Evolutionary conservation across 2,329 filamentous ascomycete species (phyloP).

Genomic region (Rasamsonia emersonii): DNA sequence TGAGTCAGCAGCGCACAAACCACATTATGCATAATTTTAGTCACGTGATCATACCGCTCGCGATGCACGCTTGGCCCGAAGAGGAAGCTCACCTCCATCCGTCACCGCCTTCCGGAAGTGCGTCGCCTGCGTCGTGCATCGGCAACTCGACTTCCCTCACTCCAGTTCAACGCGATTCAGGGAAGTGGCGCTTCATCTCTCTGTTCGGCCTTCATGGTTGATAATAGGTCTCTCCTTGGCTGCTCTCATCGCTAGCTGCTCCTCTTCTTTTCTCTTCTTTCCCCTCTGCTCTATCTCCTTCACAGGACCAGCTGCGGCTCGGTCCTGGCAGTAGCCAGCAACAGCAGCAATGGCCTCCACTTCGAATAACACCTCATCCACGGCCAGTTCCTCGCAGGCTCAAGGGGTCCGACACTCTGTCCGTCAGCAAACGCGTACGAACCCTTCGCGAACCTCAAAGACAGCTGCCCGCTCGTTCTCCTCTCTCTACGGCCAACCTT

Average conservation of each 20-base stretch:
- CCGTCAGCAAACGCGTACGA: constrained; percentile 42
- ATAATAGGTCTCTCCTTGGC: no score
- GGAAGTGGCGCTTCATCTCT: no score
- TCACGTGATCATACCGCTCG: not conserved
- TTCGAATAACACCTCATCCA: constrained; percentile 20
- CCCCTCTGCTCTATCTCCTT: not conserved
- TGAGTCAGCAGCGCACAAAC: no score
- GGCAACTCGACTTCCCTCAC: no score
- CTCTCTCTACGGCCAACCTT: constrained; percentile 27
- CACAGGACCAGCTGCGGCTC: not conserved
- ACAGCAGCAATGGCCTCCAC: constrained; percentile 7
- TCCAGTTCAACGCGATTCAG: no score
- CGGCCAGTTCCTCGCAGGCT: constrained; percentile 20
- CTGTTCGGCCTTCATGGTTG: no score
- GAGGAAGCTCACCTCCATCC: not conserved
- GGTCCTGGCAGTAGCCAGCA: not conserved
- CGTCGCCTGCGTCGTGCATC: no score
- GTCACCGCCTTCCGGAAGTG: no score
- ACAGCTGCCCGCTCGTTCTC: constrained; percentile 33
- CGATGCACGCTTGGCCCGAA: not conserved
- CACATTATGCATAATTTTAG: no score
- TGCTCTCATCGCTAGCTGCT: not conserved
- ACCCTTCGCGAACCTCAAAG: constrained; percentile 41
- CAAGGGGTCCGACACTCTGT: constrained; percentile 26
- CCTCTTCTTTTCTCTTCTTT: not conserved